Percentiles rank a stretch among this genome's conserved stretches.
Evolutionary conservation across 169 alveolate species (phyloP).

Genomic region (Cryptosporidium sp.): DNA sequence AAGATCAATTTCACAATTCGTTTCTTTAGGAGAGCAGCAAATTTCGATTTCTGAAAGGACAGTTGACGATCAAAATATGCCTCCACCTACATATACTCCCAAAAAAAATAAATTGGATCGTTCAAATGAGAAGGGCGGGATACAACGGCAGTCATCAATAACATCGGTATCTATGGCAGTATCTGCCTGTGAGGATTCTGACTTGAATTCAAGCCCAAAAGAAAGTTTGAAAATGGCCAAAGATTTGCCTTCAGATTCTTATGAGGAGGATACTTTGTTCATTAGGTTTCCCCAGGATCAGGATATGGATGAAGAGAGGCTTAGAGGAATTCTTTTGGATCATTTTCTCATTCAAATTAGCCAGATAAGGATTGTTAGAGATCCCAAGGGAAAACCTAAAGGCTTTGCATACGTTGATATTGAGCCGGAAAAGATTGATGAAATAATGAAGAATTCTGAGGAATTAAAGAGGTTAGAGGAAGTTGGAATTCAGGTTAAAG

Average conservation of each 20-base stretch:
- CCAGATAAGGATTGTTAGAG: slow-evolving; percentile 77
- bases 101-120: slow-evolving; percentile 16
- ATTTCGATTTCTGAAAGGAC: background rate
- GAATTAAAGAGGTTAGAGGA: background rate
- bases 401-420: slow-evolving; percentile 81
- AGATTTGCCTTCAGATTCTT: background rate
- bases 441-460: slow-evolving; percentile 15
- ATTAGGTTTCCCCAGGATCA: slow-evolving; percentile 51
- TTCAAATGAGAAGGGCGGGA: background rate
- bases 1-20: background rate
- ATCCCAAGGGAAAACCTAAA: slow-evolving; percentile 62
- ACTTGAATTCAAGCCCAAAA: background rate
- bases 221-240: background rate
- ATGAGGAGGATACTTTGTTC: slow-evolving; percentile 66
- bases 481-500: slow-evolving; percentile 9
- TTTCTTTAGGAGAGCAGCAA: background rate
- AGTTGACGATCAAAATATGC: slow-evolving; percentile 24
- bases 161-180: background rate
- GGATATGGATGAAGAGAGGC: slow-evolving; percentile 61
- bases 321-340: slow-evolving; percentile 31
- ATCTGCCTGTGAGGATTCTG: slow-evolving; percentile 22
- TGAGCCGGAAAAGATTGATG: slow-evolving; percentile 38
- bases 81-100: slow-evolving; percentile 69
- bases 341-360: slow-evolving; percentile 8
- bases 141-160: background rate